Evolutionary conservation across 306 rosid species (phyloP).

Genomic region (Cucumis melo): DNA sequence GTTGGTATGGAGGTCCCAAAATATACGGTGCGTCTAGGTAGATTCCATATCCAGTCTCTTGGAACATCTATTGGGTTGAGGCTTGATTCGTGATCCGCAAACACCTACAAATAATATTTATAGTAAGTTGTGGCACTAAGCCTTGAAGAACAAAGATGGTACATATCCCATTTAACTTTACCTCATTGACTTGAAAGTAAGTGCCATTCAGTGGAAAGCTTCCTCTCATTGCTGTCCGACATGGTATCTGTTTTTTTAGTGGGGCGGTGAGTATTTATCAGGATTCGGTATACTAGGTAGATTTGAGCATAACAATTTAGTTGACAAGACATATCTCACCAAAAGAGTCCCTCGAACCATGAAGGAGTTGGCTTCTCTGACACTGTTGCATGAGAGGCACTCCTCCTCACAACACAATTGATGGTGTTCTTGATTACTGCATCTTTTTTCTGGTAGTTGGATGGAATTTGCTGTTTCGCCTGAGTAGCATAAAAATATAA

Average conservation of each 20-base stretch:
- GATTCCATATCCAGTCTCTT: conserved; percentile 39
- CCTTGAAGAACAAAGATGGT: conserved; percentile 1
- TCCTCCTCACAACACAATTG: conserved; percentile 60
- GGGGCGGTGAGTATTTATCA: background rate
- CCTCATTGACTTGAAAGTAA: conserved; percentile 97
- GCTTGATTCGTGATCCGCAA: conserved; percentile 40
- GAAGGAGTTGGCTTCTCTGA: conserved; percentile 63
- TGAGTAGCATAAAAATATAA: conserved; percentile 18
- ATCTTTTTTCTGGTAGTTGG: conserved; percentile 65
- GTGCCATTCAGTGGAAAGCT: conserved; percentile 95
- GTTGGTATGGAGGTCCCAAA: conserved; percentile 43
- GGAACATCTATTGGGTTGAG: conserved; percentile 37
- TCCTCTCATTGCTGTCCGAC: conserved; percentile 89
- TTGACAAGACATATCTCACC: conserved; percentile 29
- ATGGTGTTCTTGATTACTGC: conserved; percentile 44
- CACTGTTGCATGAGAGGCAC: conserved; percentile 77
- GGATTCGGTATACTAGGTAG: background rate
- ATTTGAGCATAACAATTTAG: background rate
- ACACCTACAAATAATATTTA: conserved; percentile 23
- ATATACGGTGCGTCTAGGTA: conserved; percentile 36
- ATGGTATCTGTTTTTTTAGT: conserved; percentile 53
- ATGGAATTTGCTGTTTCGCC: conserved; percentile 90
- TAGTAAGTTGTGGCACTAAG: conserved; percentile 7
- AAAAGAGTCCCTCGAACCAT: conserved; percentile 76
- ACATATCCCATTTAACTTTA: conserved; percentile 12